phyloP scores from a whole-genome alignment of 331 rosid species.

The Pyracantha coccinea region DNA sequence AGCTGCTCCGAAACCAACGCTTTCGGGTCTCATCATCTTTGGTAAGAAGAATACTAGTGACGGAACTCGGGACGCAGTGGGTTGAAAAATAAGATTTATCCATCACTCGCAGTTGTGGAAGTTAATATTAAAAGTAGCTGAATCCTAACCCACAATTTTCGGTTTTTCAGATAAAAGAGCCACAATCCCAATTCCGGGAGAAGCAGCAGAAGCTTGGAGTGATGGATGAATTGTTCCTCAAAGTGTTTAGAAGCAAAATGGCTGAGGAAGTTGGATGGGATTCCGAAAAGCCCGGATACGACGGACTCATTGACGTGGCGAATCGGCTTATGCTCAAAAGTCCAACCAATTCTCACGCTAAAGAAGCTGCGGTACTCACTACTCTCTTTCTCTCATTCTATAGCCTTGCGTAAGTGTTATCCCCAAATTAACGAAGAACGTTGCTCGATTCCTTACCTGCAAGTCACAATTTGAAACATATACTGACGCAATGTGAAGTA shows the following conservation, averaged over 20 bases:
- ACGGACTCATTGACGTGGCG: slow-evolving; percentile 79
- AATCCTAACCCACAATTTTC: not conserved
- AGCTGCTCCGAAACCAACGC: slow-evolving; percentile 11
- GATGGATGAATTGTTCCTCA: slow-evolving; percentile 67
- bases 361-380: slow-evolving; percentile 59
- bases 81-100: too few relatives aligned
- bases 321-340: slow-evolving; percentile 62
- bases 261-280: slow-evolving; percentile 81
- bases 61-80: not conserved
- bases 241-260: slow-evolving; percentile 69
- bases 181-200: not conserved
- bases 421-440: too few relatives aligned
- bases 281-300: slow-evolving; percentile 68
- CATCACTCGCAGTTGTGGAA: too few relatives aligned
- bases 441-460: too few relatives aligned
- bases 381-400: not conserved
- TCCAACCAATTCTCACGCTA: slow-evolving; percentile 50
- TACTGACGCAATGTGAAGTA: too few relatives aligned
- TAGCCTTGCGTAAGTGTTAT: too few relatives aligned
- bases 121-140: not conserved
- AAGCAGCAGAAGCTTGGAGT: slow-evolving; percentile 26
- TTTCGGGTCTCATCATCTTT: slow-evolving; percentile 26
- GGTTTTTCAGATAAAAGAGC: not conserved
- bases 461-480: too few relatives aligned
- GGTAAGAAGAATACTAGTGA: slow-evolving; percentile 14